Evolutionary conservation across 805 yeast species (phyloP).

Genomic region (Hagleromyces aurorensis): DNA sequence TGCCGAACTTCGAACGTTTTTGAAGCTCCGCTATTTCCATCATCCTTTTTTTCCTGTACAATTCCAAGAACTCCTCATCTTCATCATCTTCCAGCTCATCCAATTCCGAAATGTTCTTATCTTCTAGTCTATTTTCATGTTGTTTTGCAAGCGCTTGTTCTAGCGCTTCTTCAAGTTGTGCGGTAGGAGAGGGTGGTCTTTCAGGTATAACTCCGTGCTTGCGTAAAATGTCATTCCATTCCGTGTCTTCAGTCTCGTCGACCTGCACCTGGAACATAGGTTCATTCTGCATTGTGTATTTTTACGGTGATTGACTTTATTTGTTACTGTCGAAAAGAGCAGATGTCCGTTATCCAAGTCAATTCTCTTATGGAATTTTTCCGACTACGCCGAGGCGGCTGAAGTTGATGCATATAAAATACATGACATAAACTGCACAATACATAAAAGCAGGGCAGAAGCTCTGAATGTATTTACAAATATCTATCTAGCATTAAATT

Average conservation of each 20-base stretch:
- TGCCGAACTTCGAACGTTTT: constrained; percentile 56
- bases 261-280: constrained; percentile 76
- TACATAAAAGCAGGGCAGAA: no score
- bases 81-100: constrained; percentile 89
- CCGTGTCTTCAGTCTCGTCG: constrained; percentile 94
- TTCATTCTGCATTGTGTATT: constrained; percentile 33
- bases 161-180: constrained; percentile 76
- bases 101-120: constrained; percentile 68
- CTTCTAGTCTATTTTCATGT: constrained; percentile 76
- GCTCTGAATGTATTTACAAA: no score
- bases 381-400: no score
- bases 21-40: constrained; percentile 60
- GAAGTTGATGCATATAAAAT: no score
- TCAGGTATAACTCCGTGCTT: constrained; percentile 89
- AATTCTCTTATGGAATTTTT: no score
- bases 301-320: no score
- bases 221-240: constrained; percentile 95
- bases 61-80: constrained; percentile 79
- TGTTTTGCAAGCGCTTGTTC: constrained; percentile 74
- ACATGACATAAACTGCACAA: no score
- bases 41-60: constrained; percentile 69
- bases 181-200: constrained; percentile 82
- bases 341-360: no score
- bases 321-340: no score
- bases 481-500: no score